These are phyloP conservation scores for Epichloe scottii DNA, from an alignment of 2,329 filamentous ascomycete genomes.

Conservation along the genomic window DNA sequence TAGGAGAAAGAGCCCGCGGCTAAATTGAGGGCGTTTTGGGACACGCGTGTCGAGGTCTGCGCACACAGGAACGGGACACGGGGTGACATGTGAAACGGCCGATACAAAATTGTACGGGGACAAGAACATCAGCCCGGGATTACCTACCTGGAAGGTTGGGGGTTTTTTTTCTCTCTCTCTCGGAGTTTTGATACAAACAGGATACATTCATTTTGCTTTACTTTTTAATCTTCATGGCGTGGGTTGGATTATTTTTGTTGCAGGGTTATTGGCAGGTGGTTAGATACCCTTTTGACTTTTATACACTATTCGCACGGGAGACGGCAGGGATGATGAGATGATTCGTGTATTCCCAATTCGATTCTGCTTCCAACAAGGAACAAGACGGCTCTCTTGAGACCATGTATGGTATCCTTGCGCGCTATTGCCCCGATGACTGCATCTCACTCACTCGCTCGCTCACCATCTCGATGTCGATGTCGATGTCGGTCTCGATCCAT, in stretches of 20 bases:
- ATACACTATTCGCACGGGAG: background rate
- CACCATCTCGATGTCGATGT: background rate
- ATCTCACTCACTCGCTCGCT: background rate
- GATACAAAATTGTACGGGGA: background rate
- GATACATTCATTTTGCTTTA: background rate
- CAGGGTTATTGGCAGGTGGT: slow-evolving; percentile 5
- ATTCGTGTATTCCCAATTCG: background rate
- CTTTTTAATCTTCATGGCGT: background rate
- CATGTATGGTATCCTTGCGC: background rate
- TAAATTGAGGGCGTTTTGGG: slow-evolving; percentile 19
- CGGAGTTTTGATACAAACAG: background rate
- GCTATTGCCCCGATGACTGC: background rate
- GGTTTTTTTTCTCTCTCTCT: background rate
- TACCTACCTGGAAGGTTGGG: background rate
- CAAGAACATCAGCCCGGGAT: background rate
- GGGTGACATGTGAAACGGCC: background rate
- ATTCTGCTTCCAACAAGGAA: background rate
- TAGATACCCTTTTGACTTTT: slow-evolving; percentile 8
- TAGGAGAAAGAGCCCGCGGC: slow-evolving; percentile 42
- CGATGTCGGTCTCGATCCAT: background rate
- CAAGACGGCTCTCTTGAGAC: background rate
- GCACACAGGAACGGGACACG: background rate
- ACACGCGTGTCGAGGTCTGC: too few species aligned
- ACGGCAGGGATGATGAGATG: background rate
- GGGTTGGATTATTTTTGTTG: background rate